Conservation (phyloP, 306 rosid genomes). For the Vigna angularis region DNA sequence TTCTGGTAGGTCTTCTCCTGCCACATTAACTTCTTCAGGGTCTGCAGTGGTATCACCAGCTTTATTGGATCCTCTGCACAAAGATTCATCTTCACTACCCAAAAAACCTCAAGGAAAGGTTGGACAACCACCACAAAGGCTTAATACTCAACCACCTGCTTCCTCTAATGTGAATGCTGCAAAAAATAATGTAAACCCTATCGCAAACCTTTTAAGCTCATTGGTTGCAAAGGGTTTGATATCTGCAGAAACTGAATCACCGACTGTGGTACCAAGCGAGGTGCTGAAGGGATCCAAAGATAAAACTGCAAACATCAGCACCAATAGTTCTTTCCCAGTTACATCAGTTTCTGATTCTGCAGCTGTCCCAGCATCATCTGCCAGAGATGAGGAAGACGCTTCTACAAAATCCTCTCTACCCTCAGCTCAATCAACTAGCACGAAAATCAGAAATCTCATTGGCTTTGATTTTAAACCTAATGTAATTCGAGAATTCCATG, state of each 20-base stretch:
- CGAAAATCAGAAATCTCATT: conserved; percentile 59
- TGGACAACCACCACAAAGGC: conserved; percentile 50
- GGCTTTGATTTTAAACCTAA: conserved; percentile 88
- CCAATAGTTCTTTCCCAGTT: conserved; percentile 50
- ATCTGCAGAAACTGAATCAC: conserved; percentile 70
- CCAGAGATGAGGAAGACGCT: conserved; percentile 49
- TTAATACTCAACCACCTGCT: conserved; percentile 53
- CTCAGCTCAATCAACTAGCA: conserved; percentile 52
- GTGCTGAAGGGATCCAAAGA: conserved; percentile 49
- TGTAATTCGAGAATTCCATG: conserved; percentile 79
- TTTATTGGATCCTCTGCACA: conserved; percentile 54
- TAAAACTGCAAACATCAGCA: conserved; percentile 48
- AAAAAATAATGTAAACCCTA: conserved; percentile 58
- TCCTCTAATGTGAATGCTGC: conserved; percentile 57
- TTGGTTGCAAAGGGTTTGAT: conserved; percentile 95
- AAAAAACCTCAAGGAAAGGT: conserved; percentile 57
- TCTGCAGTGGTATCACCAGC: conserved; percentile 52
- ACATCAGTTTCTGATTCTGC: conserved; percentile 58
- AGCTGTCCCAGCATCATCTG: conserved; percentile 52
- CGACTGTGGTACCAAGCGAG: conserved; percentile 49
- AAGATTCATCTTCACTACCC: conserved; percentile 48
- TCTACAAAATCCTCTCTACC: conserved; percentile 47
- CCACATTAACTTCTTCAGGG: conserved; percentile 53
- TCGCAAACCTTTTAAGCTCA: conserved; percentile 84
- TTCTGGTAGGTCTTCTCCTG: conserved; percentile 54